Percentiles rank a stretch among this genome's conserved stretches.
phyloP scores from a whole-genome alignment of 2,329 filamentous ascomycete species.

The Botrytis cinerea region DNA sequence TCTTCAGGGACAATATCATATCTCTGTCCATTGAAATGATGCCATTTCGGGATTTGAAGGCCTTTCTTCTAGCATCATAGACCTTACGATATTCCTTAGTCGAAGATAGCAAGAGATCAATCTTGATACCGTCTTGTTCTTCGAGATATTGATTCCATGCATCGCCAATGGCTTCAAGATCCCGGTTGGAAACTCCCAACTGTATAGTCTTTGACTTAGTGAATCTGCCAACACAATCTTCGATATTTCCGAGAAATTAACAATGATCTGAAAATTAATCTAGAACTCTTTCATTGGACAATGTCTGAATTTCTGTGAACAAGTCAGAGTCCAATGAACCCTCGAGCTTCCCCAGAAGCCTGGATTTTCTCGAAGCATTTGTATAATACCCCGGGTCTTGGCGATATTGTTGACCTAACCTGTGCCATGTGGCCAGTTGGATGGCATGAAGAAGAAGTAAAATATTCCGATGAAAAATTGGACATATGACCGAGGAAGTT shows the following conservation, averaged over 20 bases:
- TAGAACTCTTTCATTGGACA: background rate
- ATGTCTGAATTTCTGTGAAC: background rate
- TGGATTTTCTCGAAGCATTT: background rate
- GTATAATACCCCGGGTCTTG: background rate
- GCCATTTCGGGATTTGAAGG: background rate
- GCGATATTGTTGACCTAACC: background rate
- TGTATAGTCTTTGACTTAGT: background rate
- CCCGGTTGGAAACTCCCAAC: background rate
- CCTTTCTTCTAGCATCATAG: background rate
- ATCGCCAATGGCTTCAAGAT: background rate
- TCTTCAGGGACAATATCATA: background rate
- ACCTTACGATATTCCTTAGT: background rate
- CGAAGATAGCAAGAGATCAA: background rate
- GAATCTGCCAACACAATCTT: background rate
- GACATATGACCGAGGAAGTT: background rate
- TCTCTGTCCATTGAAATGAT: background rate
- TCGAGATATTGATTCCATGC: background rate
- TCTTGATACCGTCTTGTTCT: background rate
- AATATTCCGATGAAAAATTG: background rate
- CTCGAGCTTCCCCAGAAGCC: background rate
- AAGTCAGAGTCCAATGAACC: background rate
- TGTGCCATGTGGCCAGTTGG: background rate
- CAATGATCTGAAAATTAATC: background rate
- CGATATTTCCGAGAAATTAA: background rate
- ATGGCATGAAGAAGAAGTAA: background rate